phyloP scores from a whole-genome alignment of 1,284 basidiomycete species.

The Golubevia pallescens region DNA sequence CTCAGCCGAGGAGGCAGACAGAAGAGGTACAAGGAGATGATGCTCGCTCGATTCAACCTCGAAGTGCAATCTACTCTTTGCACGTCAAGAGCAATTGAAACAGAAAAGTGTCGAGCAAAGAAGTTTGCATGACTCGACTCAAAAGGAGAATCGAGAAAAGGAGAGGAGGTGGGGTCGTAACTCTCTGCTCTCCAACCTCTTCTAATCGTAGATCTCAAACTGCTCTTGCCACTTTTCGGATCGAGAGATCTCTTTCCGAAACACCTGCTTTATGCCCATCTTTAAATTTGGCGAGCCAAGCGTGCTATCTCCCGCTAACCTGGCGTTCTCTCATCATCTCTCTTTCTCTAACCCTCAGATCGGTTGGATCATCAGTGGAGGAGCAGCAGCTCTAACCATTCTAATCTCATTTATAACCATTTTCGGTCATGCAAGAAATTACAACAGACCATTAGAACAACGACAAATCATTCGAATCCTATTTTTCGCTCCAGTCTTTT shows the following conservation, averaged over 20 bases:
- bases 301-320: background rate
- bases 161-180: background rate
- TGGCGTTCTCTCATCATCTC: background rate
- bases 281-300: background rate
- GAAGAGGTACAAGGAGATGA: background rate
- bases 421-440: slow-evolving; percentile 72
- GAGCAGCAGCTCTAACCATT: slow-evolving; percentile 67
- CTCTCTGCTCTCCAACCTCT: background rate
- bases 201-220: background rate
- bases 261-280: background rate
- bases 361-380: slow-evolving; percentile 77
- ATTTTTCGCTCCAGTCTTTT: slow-evolving; percentile 57
- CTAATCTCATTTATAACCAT: slow-evolving; percentile 42
- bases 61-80: no score
- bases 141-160: no score
- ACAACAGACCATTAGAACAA: slow-evolving; percentile 74
- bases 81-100: no score
- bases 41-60: no score
- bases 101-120: no score
- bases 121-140: no score
- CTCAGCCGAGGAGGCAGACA: no score
- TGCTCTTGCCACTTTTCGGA: no score
- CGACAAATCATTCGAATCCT: slow-evolving; percentile 71
- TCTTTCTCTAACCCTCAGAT: slow-evolving; percentile 66
- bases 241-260: background rate